A percentile compares a stretch with the other conserved stretches of the same genome.
phyloP scores from a whole-genome alignment of 371 early-diverging fungal genomes.

The Lichtheimia hyalospora region DNA sequence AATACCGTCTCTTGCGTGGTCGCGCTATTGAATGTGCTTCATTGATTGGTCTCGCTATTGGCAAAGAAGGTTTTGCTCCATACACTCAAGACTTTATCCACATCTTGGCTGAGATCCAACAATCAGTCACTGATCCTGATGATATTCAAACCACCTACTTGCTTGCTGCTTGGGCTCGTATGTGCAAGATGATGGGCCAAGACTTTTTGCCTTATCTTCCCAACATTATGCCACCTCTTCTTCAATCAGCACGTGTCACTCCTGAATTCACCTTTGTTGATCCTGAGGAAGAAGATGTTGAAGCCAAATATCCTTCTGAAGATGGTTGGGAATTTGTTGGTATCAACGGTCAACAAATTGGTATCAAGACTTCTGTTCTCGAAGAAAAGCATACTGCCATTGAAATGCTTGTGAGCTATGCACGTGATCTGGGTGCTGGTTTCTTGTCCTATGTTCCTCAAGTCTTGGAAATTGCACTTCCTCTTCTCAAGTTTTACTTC shows the following conservation, averaged over 20 bases:
- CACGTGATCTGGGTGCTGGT: conserved; percentile 84
- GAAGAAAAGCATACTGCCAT: conserved; percentile 98
- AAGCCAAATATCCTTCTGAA: conserved; percentile 82
- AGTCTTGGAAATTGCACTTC: conserved; percentile 82
- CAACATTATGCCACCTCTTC: conserved; percentile 92
- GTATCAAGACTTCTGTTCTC: conserved; percentile 90
- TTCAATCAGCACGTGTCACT: conserved; percentile 81
- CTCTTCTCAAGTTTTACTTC: conserved; percentile 93
- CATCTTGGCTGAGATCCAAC: conserved; percentile 81
- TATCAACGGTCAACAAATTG: conserved; percentile 88
- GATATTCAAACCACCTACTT: conserved; percentile 92
- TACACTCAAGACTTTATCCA: conserved; percentile 78
- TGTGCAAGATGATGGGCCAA: conserved; percentile 91
- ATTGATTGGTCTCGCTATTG: conserved; percentile 90
- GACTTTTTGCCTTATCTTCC: conserved; percentile 93
- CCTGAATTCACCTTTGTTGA: conserved; percentile 93
- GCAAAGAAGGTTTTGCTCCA: conserved; percentile 81
- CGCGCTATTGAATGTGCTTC: conserved; percentile 96
- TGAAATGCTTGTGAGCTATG: conserved; percentile 96
- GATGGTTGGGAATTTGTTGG: conserved; percentile 96
- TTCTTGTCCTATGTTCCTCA: conserved; percentile 84
- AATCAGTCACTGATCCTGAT: conserved; percentile 78
- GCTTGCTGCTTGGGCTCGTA: conserved; percentile 93
- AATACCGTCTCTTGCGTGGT: conserved; percentile 88
- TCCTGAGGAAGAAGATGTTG: conserved; percentile 80